These are phyloP conservation scores for Sphaerobolus stellatus DNA, from an alignment of 1,284 basidiomycete species.

Conservation along the genomic window DNA sequence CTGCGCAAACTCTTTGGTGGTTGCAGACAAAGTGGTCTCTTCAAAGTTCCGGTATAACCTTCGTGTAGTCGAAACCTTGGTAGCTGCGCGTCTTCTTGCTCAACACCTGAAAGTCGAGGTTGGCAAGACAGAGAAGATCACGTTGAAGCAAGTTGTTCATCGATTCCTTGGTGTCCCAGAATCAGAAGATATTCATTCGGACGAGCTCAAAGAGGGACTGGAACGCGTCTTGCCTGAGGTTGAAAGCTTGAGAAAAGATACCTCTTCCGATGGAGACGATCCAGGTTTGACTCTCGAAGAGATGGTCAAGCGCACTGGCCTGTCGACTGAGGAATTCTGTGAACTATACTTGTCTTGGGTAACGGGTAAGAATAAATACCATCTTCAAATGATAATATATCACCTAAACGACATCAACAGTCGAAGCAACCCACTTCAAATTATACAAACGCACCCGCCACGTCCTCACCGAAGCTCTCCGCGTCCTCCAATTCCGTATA, in stretches of 20 bases:
- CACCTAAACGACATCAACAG: slow-evolving; percentile 35
- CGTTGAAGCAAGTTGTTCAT: slow-evolving; percentile 45
- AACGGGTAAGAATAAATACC: slow-evolving; percentile 54
- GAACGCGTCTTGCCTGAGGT: slow-evolving; percentile 48
- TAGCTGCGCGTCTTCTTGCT: slow-evolving; percentile 72
- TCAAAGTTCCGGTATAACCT: slow-evolving; percentile 83
- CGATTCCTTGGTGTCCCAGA: slow-evolving; percentile 52
- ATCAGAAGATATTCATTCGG: slow-evolving; percentile 42
- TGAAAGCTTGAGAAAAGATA: slow-evolving; percentile 50
- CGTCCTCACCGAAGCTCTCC: slow-evolving; percentile 74
- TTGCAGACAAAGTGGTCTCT: slow-evolving; percentile 77
- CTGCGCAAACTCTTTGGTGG: slow-evolving; percentile 81
- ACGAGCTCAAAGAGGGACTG: slow-evolving; percentile 48
- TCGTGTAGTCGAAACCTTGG: slow-evolving; percentile 83
- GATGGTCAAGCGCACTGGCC: slow-evolving; percentile 66
- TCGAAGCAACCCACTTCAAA: slow-evolving; percentile 76
- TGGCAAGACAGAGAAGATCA: slow-evolving; percentile 42
- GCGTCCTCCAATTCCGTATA: slow-evolving; percentile 72
- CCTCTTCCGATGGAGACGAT: slow-evolving; percentile 25
- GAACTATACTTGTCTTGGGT: slow-evolving; percentile 75
- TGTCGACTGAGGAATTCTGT: slow-evolving; percentile 56
- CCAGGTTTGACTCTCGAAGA: slow-evolving; percentile 67
- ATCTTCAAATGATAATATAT: slow-evolving; percentile 4
- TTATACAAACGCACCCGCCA: slow-evolving; percentile 78
- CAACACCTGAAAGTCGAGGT: slow-evolving; percentile 50